phyloP scores from a whole-genome alignment of 192 early-diverging fungal species.

The Blastocladiella britannica region DNA sequence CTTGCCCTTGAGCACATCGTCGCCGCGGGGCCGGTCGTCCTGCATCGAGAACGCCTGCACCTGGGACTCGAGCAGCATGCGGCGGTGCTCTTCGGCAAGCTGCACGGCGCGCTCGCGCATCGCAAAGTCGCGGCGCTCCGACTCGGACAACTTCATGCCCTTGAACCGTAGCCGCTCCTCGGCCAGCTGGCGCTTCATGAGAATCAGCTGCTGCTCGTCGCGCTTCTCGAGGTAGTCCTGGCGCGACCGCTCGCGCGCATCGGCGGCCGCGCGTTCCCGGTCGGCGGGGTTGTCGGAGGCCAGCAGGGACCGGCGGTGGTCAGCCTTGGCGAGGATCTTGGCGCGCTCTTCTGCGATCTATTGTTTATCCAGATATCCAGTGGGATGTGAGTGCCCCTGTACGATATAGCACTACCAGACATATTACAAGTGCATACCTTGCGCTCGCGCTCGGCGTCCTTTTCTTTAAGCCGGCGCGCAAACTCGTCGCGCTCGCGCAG shows the following conservation, averaged over 20 bases:
- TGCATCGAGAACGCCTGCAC: slow-evolving; percentile 72
- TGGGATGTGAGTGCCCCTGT: neutral
- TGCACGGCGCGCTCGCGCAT: slow-evolving; percentile 66
- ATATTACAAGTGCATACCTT: slow-evolving; percentile 18
- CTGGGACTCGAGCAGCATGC: slow-evolving; percentile 39
- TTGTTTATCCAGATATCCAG: neutral
- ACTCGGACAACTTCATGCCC: slow-evolving; percentile 46
- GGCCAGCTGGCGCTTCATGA: slow-evolving; percentile 51
- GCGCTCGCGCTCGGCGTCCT: slow-evolving; percentile 60
- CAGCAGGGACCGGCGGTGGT: slow-evolving; percentile 45
- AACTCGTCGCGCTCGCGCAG: slow-evolving; percentile 77
- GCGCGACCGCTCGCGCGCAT: slow-evolving; percentile 67
- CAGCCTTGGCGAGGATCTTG: slow-evolving; percentile 39
- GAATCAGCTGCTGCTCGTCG: slow-evolving; percentile 55
- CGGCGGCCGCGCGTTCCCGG: slow-evolving; percentile 40
- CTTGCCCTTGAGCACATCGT: slow-evolving; percentile 61
- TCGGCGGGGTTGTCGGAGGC: slow-evolving; percentile 52
- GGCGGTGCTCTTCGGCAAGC: slow-evolving; percentile 63
- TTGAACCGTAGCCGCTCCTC: slow-evolving; percentile 76
- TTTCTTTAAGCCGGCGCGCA: slow-evolving; percentile 53
- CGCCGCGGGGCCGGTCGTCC: slow-evolving; percentile 82
- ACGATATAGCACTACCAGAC: neutral
- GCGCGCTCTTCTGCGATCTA: slow-evolving; percentile 48
- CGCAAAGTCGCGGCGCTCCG: slow-evolving; percentile 55
- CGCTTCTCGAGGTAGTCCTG: slow-evolving; percentile 79